phyloP scores from a whole-genome alignment of 768 basidiomycete genomes.

The Kwoniella shandongensis region DNA sequence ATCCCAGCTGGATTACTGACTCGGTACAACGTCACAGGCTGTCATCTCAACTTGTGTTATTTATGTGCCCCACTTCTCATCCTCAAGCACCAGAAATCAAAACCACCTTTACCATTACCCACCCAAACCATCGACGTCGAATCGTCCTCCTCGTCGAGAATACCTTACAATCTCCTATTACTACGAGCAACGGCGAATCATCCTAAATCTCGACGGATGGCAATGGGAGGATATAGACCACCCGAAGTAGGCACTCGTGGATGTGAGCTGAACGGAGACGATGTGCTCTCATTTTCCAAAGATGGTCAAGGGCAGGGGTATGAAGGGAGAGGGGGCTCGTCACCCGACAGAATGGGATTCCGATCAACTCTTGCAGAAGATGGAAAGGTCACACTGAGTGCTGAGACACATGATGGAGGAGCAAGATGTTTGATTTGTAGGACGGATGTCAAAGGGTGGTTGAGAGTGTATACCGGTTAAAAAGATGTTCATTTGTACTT shows the following conservation, averaged over 20 bases:
- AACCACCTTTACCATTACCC: neutral
- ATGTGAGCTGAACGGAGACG: constrained; percentile 7
- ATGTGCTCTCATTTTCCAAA: constrained; percentile 1
- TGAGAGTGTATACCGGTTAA: constrained; percentile 26
- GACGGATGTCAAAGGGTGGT: constrained; percentile 24
- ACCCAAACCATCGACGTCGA: neutral
- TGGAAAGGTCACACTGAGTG: neutral
- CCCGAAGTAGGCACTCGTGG: constrained; percentile 3
- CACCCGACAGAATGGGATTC: neutral
- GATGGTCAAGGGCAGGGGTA: no score
- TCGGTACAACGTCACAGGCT: constrained; percentile 15
- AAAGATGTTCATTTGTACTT: neutral
- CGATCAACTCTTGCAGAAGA: neutral
- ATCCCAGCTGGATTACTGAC: neutral
- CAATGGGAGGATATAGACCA: constrained; percentile 18
- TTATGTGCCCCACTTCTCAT: constrained; percentile 33
- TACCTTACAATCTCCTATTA: constrained; percentile 20
- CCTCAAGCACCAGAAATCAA: neutral
- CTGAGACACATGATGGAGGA: neutral
- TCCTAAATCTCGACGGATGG: constrained; percentile 18
- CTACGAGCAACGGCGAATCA: constrained; percentile 25
- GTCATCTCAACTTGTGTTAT: constrained; percentile 38
- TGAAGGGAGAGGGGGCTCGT: neutral
- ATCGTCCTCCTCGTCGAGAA: constrained; percentile 1
- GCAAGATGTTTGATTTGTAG: constrained; percentile 28